Evolutionary conservation across 164 flowering plant genomes (phyloP), one percentile per base, ranked within the genome.

Genomic region (Umbilicus rupestris): DNA sequence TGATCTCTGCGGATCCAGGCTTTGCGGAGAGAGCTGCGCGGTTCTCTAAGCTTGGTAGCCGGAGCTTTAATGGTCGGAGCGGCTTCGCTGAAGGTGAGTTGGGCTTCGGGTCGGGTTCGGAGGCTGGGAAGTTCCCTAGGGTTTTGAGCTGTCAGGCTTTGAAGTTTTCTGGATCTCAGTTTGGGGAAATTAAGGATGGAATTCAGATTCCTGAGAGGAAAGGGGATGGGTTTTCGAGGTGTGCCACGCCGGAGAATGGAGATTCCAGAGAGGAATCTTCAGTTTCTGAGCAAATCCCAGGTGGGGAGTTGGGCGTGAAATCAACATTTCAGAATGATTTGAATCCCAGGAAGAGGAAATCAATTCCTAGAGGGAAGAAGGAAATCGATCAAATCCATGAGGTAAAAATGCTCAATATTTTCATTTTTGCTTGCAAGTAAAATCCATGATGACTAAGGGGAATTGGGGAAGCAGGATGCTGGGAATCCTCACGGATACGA

Each of bases 11-110:
- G 2, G 57, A 50, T 50, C 57, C 57, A 10, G 29, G n/a, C 3
- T 50, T 50, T 22, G 57, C 14, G 26, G 57, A 50, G 28, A 50
- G 57, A 50, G 57, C 57, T 50, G 57, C 57, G 57, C 22, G 57
- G 3, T 50, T 50, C 29, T 50, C 29, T 2, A 20, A 20, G 57
- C 22, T 50, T 16, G 57, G 29, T n/a, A 47, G 37, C 7, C 37
- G 37, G n/a, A 45, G 49, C 17, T 45, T 45, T 17, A 45, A 45
- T n/a, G 49, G 49, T 17, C 49, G 2, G 45, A 42, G 45, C 14
- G 45, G 6, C 14, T 11, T 42, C 5, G 45, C 8, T 14, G n/a
- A 45, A 14, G n/a, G n/a, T 45, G 49, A 16, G 19, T 45, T 45
- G n/a, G 15, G 37, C 4, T 3, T 35, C 37, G 37, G 37, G 37